phyloP scores from a whole-genome alignment of 345 rosid species.

The Atalantia buxifolia region DNA sequence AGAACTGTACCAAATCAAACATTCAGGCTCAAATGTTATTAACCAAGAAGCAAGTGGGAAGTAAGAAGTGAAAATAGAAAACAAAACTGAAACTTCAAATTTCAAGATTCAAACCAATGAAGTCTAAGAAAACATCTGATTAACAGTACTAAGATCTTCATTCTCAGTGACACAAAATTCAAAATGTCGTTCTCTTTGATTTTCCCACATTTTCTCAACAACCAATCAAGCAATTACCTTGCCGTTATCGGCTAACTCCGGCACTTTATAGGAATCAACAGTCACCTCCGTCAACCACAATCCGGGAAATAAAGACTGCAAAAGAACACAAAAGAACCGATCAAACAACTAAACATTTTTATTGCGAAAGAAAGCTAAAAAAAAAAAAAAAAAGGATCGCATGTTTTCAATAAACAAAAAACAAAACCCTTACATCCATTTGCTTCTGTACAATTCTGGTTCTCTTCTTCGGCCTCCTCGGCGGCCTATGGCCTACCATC shows the following conservation, averaged over 20 bases:
- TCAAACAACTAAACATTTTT: neutral
- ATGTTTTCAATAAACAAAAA: neutral
- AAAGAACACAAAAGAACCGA: constrained; percentile 2
- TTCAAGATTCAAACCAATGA: neutral
- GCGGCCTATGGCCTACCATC: constrained; percentile 25
- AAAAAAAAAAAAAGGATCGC: neutral
- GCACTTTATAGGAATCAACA: constrained; percentile 61
- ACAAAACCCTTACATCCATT: constrained; percentile 53
- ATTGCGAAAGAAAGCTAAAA: neutral
- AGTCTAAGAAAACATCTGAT: neutral
- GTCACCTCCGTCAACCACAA: constrained; percentile 65
- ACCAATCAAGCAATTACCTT: constrained; percentile 42
- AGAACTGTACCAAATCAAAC: neutral
- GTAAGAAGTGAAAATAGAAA: neutral
- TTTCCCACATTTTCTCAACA: constrained; percentile 7
- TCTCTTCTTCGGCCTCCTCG: constrained; percentile 76
- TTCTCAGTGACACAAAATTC: neutral
- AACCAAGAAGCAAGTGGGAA: neutral
- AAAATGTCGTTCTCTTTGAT: neutral
- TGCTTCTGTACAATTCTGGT: constrained; percentile 56
- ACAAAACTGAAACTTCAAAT: neutral
- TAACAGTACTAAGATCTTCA: neutral
- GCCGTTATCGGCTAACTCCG: constrained; percentile 41
- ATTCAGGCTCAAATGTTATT: neutral
- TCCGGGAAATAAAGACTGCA: constrained; percentile 67